These are phyloP conservation scores for Stachybotrys chlorohalonatus DNA, from an alignment of 2,329 filamentous ascomycete species.

Conservation along the genomic window DNA sequence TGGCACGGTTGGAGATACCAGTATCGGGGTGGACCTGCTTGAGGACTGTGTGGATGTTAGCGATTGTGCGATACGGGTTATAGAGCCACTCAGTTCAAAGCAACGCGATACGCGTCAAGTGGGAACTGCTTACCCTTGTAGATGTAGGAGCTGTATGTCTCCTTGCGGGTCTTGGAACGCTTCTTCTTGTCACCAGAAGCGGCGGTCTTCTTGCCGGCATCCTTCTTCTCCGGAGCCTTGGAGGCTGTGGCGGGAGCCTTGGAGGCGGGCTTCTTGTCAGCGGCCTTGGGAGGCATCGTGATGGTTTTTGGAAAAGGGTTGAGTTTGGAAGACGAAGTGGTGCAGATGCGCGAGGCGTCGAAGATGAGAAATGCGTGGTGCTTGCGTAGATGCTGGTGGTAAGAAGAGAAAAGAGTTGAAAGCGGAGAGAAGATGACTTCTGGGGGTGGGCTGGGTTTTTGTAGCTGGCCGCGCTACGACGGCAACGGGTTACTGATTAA, in stretches of 20 bases:
- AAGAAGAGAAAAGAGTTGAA: conserved; percentile 27
- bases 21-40: conserved; percentile 99
- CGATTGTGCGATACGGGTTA: neutral
- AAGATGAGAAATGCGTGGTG: neutral
- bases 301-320: conserved; percentile 10
- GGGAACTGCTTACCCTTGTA: conserved; percentile 73
- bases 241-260: conserved; percentile 78
- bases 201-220: conserved; percentile 99
- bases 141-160: conserved; percentile 99
- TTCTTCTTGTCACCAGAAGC: conserved; percentile 99
- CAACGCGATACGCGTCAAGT: conserved; percentile 3
- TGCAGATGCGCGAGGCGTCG: conserved; percentile 1
- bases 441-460: conserved; percentile 48
- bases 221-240: conserved; percentile 87
- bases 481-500: conserved; percentile 50
- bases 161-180: conserved; percentile 99
- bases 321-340: conserved; percentile 9
- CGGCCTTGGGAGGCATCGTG: conserved; percentile 96
- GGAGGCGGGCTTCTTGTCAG: conserved; percentile 97
- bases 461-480: conserved; percentile 47
- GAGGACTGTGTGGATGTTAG: conserved; percentile 56
- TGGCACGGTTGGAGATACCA: conserved; percentile 99
- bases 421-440: conserved; percentile 34
- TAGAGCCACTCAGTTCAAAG: conserved; percentile 1
- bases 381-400: conserved; percentile 18